Conservation (phyloP, 768 basidiomycete species). For the Porphyrellus cyaneotinctus region DNA sequence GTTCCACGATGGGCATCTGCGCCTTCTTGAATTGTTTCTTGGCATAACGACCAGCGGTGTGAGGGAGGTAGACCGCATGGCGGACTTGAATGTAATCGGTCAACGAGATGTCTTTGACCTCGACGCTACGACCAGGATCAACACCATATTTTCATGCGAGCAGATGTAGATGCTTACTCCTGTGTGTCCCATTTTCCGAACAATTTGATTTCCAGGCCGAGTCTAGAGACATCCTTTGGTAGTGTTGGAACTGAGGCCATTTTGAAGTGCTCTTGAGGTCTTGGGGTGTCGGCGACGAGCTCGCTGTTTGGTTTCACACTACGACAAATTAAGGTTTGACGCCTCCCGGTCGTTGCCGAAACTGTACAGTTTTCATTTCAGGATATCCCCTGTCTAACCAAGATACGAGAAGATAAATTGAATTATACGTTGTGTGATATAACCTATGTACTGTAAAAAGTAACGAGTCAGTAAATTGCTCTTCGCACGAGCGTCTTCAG, state of each 20-base stretch:
- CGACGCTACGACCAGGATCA: slow-evolving; percentile 58
- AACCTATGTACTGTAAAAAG: slow-evolving; percentile 12
- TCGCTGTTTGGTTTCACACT: slow-evolving; percentile 19
- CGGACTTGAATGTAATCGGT: slow-evolving; percentile 99
- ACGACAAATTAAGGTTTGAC: slow-evolving; percentile 25
- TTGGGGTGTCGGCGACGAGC: slow-evolving; percentile 22
- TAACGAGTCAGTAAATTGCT: neutral
- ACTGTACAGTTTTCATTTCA: slow-evolving; percentile 27
- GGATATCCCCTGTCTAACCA: neutral
- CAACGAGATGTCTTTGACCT: slow-evolving; percentile 98
- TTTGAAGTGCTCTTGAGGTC: slow-evolving; percentile 38
- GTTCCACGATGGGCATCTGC: slow-evolving; percentile 99
- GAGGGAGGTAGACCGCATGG: slow-evolving; percentile 94
- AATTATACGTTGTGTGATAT: slow-evolving; percentile 15
- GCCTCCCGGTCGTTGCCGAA: slow-evolving; percentile 21
- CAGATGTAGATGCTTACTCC: slow-evolving; percentile 59
- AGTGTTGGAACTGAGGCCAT: slow-evolving; percentile 70
- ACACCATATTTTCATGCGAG: neutral
- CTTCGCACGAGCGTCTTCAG: neutral
- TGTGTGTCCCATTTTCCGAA: slow-evolving; percentile 99
- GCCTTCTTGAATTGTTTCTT: slow-evolving; percentile 99
- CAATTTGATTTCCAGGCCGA: slow-evolving; percentile 87
- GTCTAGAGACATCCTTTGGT: slow-evolving; percentile 75
- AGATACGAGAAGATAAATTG: neutral
- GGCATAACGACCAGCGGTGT: slow-evolving; percentile 98